Conservation (phyloP, 179 eudicot species). For the Heliamphora pulchella region DNA sequence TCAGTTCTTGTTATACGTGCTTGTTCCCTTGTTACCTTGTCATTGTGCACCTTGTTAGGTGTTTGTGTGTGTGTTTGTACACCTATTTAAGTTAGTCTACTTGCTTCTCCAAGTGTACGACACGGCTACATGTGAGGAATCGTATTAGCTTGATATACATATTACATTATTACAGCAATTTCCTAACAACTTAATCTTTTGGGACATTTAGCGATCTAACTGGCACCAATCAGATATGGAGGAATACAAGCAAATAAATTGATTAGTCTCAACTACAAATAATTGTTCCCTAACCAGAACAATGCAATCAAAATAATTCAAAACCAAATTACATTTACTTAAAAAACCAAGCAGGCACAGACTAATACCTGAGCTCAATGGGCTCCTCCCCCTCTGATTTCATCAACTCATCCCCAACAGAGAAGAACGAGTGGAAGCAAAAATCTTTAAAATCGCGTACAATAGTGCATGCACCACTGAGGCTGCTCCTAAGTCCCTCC, state of each 20-base stretch:
- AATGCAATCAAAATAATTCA: neutral
- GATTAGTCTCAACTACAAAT: neutral
- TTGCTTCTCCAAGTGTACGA: too few species aligned
- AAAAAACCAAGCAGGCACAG: neutral
- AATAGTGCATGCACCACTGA: constrained; percentile 22
- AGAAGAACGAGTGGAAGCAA: constrained; percentile 26
- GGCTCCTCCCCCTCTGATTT: constrained; percentile 22
- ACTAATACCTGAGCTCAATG: constrained; percentile 21
- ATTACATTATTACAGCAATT: too few species aligned
- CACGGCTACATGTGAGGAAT: too few species aligned
- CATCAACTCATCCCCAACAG: constrained; percentile 23
- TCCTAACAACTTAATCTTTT: too few species aligned
- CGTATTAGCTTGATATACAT: too few species aligned
- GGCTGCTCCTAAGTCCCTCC: constrained; percentile 20
- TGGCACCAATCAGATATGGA: neutral
- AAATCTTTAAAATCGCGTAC: constrained; percentile 27
- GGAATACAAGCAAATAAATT: neutral
- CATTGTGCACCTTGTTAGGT: too few species aligned
- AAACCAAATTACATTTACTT: neutral
- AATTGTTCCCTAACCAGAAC: neutral
- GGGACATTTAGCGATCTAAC: too few species aligned
- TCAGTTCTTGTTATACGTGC: too few species aligned
- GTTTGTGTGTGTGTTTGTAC: too few species aligned
- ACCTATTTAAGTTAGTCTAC: too few species aligned
- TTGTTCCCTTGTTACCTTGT: too few species aligned